These are phyloP conservation scores for Odontarrhena argentea DNA, from an alignment of 345 rosid genomes.

Conservation along the genomic window DNA sequence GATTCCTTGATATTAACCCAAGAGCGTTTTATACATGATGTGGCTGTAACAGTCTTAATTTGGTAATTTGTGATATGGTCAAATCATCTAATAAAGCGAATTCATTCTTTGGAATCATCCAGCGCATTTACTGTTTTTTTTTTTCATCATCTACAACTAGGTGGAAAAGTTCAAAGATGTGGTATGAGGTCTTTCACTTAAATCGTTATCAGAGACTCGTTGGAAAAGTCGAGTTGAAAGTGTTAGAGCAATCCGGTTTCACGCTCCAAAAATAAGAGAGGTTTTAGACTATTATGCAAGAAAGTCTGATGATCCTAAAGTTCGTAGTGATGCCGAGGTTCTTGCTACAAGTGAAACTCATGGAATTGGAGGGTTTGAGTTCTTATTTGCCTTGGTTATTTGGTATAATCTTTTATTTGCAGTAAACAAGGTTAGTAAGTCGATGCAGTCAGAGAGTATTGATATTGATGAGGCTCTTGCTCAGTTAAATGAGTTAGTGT, in stretches of 20 bases:
- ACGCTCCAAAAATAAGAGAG: not conserved
- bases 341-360: slow-evolving; percentile 3
- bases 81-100: not conserved
- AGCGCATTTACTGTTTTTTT: slow-evolving; percentile 3
- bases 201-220: not conserved
- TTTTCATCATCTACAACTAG: not conserved
- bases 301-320: not conserved
- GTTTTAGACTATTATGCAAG: not conserved
- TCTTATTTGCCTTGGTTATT: not conserved
- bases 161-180: not conserved
- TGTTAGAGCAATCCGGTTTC: not conserved
- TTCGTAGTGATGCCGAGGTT: not conserved
- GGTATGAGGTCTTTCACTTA: not conserved
- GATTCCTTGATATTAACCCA: not conserved
- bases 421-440: not conserved
- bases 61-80: not conserved
- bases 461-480: not conserved
- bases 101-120: not conserved
- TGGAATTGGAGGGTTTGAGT: not conserved
- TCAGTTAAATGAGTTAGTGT: not conserved
- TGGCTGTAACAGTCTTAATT: not conserved
- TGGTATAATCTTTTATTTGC: not conserved
- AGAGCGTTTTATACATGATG: slow-evolving; percentile 6
- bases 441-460: not conserved
- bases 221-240: not conserved